Percentiles rank a stretch among this genome's conserved stretches.
Conservation (phyloP, 192 early-diverging fungal genomes). For the Backusella circina region DNA sequence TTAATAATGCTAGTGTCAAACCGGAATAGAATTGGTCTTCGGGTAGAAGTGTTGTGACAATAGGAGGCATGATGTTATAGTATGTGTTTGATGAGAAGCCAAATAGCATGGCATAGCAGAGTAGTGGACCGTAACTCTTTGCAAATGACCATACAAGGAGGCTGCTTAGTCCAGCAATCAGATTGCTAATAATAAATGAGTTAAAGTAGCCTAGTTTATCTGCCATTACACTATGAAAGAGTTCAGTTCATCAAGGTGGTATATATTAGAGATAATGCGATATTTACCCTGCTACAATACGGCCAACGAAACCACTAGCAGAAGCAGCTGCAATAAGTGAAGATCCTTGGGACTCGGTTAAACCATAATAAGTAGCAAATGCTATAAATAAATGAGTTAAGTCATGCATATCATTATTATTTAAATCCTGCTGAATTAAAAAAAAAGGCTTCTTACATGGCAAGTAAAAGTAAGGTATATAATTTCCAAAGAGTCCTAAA, state of each 20-base stretch:
- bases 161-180: neutral
- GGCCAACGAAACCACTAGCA: neutral
- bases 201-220: neutral
- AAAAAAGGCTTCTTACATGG: neutral
- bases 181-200: neutral
- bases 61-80: neutral
- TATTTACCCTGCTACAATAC: neutral
- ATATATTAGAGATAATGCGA: neutral
- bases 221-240: neutral
- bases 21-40: neutral
- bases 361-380: neutral
- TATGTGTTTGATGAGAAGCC: neutral
- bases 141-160: neutral
- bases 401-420: too few species aligned
- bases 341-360: neutral
- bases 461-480: slow-evolving; percentile 22
- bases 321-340: neutral
- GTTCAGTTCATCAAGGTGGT: neutral
- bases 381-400: neutral
- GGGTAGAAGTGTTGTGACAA: neutral
- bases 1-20: neutral
- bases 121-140: neutral
- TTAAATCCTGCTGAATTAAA: too few species aligned
- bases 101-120: neutral
- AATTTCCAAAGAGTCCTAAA: slow-evolving; percentile 15